phyloP scores from a whole-genome alignment of 1,284 basidiomycete genomes.

The Schizophyllum commune region DNA sequence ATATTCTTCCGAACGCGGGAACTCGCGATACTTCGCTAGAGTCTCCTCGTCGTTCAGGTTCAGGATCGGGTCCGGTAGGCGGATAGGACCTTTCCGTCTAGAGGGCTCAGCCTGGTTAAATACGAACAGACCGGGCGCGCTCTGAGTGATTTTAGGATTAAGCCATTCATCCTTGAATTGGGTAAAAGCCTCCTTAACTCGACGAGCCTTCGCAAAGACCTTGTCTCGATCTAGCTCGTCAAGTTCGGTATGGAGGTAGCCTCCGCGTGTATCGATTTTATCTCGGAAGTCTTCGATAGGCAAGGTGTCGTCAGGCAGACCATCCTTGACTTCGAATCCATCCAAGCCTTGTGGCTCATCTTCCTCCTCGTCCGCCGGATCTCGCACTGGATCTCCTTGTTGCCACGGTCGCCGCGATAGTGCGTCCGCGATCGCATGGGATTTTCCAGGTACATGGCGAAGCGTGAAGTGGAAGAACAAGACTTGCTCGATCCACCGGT shows the following conservation, averaged over 20 bases:
- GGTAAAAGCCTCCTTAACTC: conserved; percentile 8
- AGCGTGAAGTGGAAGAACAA: conserved; percentile 30
- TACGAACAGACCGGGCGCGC: too few relatives aligned
- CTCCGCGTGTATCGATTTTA: conserved; percentile 7
- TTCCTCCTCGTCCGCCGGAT: conserved; percentile 6
- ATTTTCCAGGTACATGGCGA: conserved; percentile 23
- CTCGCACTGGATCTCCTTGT: conserved; percentile 11
- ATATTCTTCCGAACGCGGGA: neutral
- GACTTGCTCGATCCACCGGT: conserved; percentile 31
- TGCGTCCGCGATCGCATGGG: conserved; percentile 19
- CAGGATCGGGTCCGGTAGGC: neutral
- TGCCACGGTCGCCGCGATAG: conserved; percentile 18
- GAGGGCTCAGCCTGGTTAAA: too few relatives aligned
- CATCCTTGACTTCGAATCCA: conserved; percentile 2
- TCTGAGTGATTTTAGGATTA: neutral
- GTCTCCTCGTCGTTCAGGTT: neutral
- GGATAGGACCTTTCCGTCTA: too few relatives aligned
- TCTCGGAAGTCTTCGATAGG: conserved; percentile 12
- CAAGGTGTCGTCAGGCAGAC: conserved; percentile 2
- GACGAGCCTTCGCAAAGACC: conserved; percentile 1
- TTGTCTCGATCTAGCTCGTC: neutral
- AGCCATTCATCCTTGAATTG: neutral
- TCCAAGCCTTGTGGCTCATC: conserved; percentile 1
- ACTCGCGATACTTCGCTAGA: neutral
- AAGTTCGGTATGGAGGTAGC: conserved; percentile 2